Conservation (phyloP, 176 grass and related monocot species). For the Carex littledalei region DNA sequence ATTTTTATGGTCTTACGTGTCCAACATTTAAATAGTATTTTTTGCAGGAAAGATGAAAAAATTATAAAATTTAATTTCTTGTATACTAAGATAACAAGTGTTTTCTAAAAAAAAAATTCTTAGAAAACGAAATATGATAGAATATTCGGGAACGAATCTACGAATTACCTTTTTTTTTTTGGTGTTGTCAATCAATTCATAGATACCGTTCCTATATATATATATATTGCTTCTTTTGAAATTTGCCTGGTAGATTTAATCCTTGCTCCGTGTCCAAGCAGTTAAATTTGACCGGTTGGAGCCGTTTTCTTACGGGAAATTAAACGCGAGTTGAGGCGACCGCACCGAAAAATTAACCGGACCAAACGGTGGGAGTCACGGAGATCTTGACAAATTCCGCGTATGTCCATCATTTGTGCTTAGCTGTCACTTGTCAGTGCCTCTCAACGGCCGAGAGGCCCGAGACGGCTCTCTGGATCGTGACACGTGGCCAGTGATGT, state of each 20-base stretch:
- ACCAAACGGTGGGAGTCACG: conserved; percentile 27
- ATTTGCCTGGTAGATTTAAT: not conserved
- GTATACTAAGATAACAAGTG: too few relatives aligned
- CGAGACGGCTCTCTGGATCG: not conserved
- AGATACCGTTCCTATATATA: too few relatives aligned
- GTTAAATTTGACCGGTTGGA: not conserved
- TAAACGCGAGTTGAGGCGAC: not conserved
- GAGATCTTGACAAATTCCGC: not conserved
- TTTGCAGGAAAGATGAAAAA: too few relatives aligned
- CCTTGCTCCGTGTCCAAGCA: not conserved
- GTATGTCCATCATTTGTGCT: not conserved
- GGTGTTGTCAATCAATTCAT: too few relatives aligned
- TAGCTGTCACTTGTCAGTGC: conserved; percentile 12
- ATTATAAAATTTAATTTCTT: too few relatives aligned
- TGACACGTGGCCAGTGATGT: not conserved
- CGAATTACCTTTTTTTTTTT: too few relatives aligned
- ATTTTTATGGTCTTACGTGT: not conserved
- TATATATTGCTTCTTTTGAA: too few relatives aligned
- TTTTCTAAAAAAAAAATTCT: too few relatives aligned
- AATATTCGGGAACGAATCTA: too few relatives aligned
- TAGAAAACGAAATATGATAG: too few relatives aligned
- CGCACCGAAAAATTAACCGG: not conserved
- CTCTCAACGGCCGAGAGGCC: not conserved
- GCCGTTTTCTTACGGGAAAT: not conserved
- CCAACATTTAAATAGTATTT: too few relatives aligned